These are phyloP conservation scores for Solanum hybrid DNA, from an alignment of 305 asterid species.

Conservation along the genomic window DNA sequence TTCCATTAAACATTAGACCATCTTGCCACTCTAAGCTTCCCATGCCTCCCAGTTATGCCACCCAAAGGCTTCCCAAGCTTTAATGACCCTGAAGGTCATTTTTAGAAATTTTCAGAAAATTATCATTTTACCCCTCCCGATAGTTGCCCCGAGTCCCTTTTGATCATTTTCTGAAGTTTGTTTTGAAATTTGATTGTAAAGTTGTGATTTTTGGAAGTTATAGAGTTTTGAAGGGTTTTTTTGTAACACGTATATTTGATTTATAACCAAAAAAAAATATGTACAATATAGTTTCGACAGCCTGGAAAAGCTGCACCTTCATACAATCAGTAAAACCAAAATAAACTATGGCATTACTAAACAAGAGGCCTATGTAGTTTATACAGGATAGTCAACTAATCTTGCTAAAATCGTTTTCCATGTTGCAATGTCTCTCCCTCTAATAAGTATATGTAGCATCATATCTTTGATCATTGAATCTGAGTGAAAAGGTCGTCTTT, in stretches of 20 bases:
- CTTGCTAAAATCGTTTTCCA: neutral
- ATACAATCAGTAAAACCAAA: neutral
- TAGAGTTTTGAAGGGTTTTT: neutral
- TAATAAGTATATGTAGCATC: neutral
- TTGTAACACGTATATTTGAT: too few relatives aligned
- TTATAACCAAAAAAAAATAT: neutral
- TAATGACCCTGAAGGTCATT: neutral
- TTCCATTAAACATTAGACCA: too few relatives aligned
- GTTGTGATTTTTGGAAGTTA: neutral
- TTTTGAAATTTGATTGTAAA: neutral
- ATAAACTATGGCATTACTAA: neutral
- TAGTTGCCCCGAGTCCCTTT: neutral
- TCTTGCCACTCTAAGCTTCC: neutral
- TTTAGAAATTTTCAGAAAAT: too few relatives aligned
- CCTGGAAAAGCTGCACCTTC: neutral
- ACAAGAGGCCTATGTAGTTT: neutral
- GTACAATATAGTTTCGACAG: neutral
- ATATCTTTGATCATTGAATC: neutral
- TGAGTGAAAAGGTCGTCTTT: neutral
- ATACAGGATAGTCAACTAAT: neutral
- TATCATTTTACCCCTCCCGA: neutral
- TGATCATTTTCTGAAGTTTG: neutral
- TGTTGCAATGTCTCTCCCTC: neutral
- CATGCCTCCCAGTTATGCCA: neutral
- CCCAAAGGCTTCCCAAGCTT: neutral